Percentiles rank a stretch among this genome's conserved stretches.
Conservation (phyloP, 75 land plant genomes). For the Pseudotsuga menziesii region DNA sequence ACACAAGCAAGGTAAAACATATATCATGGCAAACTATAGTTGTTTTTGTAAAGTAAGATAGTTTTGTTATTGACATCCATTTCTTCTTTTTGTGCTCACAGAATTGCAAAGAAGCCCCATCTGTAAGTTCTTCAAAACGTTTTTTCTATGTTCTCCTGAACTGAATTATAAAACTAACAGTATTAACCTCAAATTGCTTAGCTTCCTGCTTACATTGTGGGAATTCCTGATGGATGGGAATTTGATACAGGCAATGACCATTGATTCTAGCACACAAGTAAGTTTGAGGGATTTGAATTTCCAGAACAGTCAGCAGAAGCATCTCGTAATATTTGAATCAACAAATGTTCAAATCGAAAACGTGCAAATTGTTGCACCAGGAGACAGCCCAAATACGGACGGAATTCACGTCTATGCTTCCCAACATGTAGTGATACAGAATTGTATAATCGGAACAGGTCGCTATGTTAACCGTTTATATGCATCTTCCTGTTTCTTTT, state of each 20-base stretch:
- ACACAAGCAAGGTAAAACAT: constrained; percentile 9
- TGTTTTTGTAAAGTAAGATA: neutral
- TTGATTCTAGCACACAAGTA: constrained; percentile 41
- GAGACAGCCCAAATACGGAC: constrained; percentile 92
- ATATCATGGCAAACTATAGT: neutral
- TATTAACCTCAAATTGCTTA: constrained; percentile 1
- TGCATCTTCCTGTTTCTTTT: too few species aligned
- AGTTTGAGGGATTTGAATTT: constrained; percentile 57
- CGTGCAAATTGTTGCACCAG: constrained; percentile 54
- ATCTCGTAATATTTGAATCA: constrained; percentile 52
- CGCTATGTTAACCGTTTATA: too few species aligned
- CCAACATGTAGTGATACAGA: too few species aligned
- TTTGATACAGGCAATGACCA: constrained; percentile 62
- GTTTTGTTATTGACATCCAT: neutral
- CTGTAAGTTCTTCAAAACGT: constrained; percentile 30
- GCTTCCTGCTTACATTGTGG: neutral
- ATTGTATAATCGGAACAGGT: too few species aligned
- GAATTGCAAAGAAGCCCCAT: constrained; percentile 62
- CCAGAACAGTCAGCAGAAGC: constrained; percentile 75
- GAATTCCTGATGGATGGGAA: neutral
- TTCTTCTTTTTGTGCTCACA: constrained; percentile 19
- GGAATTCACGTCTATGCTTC: constrained; percentile 64
- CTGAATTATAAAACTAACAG: neutral
- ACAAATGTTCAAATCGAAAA: constrained; percentile 35
- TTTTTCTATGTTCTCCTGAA: neutral